These are phyloP conservation scores for Anisodus tanguticus DNA, from an alignment of 257 asterid species.

Conservation along the genomic window DNA sequence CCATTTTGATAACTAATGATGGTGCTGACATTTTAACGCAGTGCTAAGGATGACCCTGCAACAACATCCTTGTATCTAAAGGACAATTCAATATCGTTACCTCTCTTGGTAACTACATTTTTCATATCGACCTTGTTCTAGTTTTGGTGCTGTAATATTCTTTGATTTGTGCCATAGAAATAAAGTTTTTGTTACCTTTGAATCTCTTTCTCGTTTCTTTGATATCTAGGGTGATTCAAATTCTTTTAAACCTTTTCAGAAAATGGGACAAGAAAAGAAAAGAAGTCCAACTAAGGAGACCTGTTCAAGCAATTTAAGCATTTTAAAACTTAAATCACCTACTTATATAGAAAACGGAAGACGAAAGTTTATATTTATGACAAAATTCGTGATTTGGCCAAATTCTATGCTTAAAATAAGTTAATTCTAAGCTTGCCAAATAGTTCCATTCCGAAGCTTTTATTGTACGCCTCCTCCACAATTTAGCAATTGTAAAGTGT, in stretches of 20 bases:
- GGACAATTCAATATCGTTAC: not conserved
- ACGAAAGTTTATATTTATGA: not conserved
- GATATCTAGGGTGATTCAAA: not conserved
- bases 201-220: not conserved
- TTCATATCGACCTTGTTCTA: conserved; percentile 14
- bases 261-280: no score
- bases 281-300: not conserved
- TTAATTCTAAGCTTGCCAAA: not conserved
- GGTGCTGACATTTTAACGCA: conserved; percentile 88
- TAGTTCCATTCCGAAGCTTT: not conserved
- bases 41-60: conserved; percentile 42
- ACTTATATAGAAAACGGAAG: not conserved
- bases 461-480: not conserved
- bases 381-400: not conserved
- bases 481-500: not conserved
- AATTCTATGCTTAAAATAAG: no score
- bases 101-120: conserved; percentile 4
- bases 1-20: conserved; percentile 73
- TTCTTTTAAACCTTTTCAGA: not conserved
- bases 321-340: conserved; percentile 1
- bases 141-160: not conserved
- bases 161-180: not conserved
- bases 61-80: not conserved
- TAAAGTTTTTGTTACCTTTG: no score
- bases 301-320: not conserved